Evolutionary conservation across 768 basidiomycete species (phyloP).

Genomic region (Boletellus ananas): DNA sequence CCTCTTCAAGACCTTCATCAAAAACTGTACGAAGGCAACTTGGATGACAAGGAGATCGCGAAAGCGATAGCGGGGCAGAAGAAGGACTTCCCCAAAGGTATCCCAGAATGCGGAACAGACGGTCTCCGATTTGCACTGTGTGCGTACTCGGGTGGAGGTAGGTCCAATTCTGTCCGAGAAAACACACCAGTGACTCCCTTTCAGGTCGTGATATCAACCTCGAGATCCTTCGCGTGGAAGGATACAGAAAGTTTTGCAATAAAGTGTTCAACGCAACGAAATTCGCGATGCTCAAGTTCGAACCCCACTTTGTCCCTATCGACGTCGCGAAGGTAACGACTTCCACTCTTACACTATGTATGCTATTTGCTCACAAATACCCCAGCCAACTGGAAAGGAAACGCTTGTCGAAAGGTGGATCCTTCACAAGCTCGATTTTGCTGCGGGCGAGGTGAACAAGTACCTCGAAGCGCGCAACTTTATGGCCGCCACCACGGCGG

Average conservation of each 20-base stretch:
- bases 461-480: conserved; percentile 81
- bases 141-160: conserved; percentile 89
- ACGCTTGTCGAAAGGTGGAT: conserved; percentile 94
- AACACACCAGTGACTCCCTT: neutral
- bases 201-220: conserved; percentile 95
- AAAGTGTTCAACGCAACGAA: conserved; percentile 99
- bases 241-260: conserved; percentile 99
- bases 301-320: conserved; percentile 75
- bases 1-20: conserved; percentile 75
- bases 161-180: conserved; percentile 5
- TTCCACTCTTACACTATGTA: neutral
- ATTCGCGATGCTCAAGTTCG: conserved; percentile 98
- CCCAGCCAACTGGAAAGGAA: conserved; percentile 83
- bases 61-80: conserved; percentile 96
- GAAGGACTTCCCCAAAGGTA: conserved; percentile 98
- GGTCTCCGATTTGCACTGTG: conserved; percentile 93
- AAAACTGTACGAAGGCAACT: conserved; percentile 85
- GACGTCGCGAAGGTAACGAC: conserved; percentile 58
- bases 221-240: conserved; percentile 93
- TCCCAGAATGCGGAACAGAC: conserved; percentile 97
- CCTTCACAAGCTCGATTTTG: conserved; percentile 86
- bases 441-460: conserved; percentile 72
- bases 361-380: conserved; percentile 6
- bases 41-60: conserved; percentile 87
- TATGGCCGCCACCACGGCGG: conserved; percentile 82